A percentile compares a stretch with the other conserved stretches of the same genome.
Conservation (phyloP, 148 eudicot genomes). For the Dysphania ambrosioides region DNA sequence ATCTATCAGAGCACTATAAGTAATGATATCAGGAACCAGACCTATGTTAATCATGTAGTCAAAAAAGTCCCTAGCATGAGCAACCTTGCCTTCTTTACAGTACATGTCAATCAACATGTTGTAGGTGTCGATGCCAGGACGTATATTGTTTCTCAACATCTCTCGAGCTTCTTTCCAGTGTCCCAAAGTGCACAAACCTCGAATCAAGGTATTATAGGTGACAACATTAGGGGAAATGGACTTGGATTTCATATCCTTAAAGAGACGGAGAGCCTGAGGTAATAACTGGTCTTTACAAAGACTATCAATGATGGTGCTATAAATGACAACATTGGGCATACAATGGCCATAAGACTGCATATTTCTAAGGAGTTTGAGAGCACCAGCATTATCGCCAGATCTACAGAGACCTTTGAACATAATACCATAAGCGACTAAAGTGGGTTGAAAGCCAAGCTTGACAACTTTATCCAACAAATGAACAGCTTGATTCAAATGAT, state of each 20-base stretch:
- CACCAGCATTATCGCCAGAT: not conserved
- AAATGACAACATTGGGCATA: not conserved
- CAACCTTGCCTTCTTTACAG: constrained; percentile 11
- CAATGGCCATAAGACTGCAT: not conserved
- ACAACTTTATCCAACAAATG: constrained; percentile 17
- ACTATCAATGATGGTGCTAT: constrained; percentile 3
- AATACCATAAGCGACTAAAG: not conserved
- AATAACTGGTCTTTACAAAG: constrained; percentile 3
- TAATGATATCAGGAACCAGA: not conserved
- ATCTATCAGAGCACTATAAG: not conserved
- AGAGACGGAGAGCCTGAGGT: not conserved
- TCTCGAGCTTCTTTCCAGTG: constrained; percentile 15
- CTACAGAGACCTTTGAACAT: not conserved
- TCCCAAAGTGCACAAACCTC: constrained; percentile 8
- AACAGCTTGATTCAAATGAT: constrained; percentile 1
- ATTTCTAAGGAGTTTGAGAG: not conserved
- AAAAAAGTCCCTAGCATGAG: not conserved
- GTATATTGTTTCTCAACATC: not conserved
- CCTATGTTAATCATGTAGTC: not conserved
- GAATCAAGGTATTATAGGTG: not conserved
- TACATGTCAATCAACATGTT: constrained; percentile 15
- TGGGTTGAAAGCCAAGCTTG: not conserved
- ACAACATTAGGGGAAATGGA: constrained; percentile 2
- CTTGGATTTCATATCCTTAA: constrained; percentile 6
- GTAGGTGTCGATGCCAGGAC: not conserved